phyloP scores from a whole-genome alignment of 1,284 basidiomycete species.

The Ganoderma sinense region DNA sequence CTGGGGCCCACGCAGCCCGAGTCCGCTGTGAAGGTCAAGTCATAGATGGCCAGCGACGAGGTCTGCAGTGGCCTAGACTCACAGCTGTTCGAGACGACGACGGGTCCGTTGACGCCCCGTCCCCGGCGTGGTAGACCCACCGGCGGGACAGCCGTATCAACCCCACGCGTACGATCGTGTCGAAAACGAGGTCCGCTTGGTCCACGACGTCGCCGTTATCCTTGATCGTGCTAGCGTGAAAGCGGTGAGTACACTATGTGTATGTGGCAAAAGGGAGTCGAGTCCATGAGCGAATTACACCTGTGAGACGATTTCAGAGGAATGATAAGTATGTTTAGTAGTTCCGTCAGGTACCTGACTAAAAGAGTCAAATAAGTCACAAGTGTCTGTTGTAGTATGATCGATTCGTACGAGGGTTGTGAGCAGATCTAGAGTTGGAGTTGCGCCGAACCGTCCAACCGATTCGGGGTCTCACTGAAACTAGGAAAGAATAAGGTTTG shows the following conservation, averaged over 20 bases:
- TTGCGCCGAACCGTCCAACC: too few species aligned
- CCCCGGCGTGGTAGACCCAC: neutral
- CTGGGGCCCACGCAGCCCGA: neutral
- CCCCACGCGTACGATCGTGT: neutral
- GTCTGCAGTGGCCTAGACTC: neutral
- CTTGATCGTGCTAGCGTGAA: neutral
- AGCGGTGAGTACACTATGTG: neutral
- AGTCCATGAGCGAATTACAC: neutral
- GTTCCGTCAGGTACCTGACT: too few species aligned
- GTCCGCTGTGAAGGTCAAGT: neutral
- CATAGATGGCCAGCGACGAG: neutral
- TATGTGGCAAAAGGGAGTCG: neutral
- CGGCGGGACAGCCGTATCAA: neutral
- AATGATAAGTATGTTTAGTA: neutral
- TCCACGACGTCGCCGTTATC: neutral
- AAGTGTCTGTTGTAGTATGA: too few species aligned
- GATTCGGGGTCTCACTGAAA: too few species aligned
- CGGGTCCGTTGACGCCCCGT: neutral
- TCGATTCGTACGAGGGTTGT: too few species aligned
- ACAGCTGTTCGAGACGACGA: neutral
- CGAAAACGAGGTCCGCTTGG: neutral
- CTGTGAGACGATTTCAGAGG: neutral
- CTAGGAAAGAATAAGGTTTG: neutral
- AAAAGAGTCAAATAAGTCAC: too few species aligned
- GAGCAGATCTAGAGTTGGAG: too few species aligned